Evolutionary conservation across 768 basidiomycete species (phyloP).

Genomic region (Boletus patriciae): DNA sequence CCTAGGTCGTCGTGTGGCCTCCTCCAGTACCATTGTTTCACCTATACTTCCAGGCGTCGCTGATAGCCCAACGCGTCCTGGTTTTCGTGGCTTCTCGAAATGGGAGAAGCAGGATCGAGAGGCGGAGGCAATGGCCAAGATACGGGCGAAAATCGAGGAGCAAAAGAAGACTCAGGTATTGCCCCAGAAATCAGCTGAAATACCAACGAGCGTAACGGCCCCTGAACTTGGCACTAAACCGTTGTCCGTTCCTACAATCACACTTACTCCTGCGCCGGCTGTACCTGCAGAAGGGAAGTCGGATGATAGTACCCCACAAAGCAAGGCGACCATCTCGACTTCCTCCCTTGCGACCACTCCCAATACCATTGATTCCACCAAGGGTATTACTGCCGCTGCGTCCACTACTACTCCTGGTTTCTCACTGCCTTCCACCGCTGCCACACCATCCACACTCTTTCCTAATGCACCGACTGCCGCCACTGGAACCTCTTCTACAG

Average conservation of each 20-base stretch:
- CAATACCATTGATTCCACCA: conserved; percentile 7
- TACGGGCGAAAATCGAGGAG: conserved; percentile 54
- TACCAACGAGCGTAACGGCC: conserved; percentile 25
- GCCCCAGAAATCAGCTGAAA: conserved; percentile 37
- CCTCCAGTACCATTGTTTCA: conserved; percentile 31
- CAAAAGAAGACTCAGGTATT: conserved; percentile 41
- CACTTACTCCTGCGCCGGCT: conserved; percentile 26
- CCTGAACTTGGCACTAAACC: conserved; percentile 24
- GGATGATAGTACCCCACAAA: conserved; percentile 5
- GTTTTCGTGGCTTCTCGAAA: conserved; percentile 59
- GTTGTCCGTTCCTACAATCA: conserved; percentile 28
- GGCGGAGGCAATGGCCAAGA: conserved; percentile 72
- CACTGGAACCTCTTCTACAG: conserved; percentile 11
- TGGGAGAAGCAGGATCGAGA: conserved; percentile 89
- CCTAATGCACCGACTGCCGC: conserved; percentile 8
- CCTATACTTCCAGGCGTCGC: conserved; percentile 35
- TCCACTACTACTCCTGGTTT: conserved; percentile 18
- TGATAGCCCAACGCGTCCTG: conserved; percentile 56
- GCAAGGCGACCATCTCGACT: conserved; percentile 14
- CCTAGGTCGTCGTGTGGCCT: conserved; percentile 46
- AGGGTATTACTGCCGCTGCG: background rate
- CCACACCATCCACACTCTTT: conserved; percentile 16
- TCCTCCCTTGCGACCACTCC: conserved; percentile 16
- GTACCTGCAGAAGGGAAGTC: conserved; percentile 6
- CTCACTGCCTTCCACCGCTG: conserved; percentile 25